Base-by-base conservation (phyloP, 371 early-diverging fungal species). In the Coemansia sp. region DNA sequence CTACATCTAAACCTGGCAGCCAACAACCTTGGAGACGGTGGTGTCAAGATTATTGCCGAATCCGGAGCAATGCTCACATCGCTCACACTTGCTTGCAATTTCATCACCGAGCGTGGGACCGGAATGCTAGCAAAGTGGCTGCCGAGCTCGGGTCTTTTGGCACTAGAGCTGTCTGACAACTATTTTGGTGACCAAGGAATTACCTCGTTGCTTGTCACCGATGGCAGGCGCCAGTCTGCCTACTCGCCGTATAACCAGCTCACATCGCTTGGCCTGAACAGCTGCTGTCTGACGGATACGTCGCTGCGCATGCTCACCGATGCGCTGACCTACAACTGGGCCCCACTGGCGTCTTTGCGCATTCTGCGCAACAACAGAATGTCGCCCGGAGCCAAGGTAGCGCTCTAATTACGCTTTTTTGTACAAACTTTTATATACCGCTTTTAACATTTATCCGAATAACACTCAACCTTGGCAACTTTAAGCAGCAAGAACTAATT, bases 111-210 rank as follows among this genome's bases (percentile, higher is more conserved):
- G 56, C 71, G 72, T 6, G 76, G 76, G 22, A 64, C 72, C 0
- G 54, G 64, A 0, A 55, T 58, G 37, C 58, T 75, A 10, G 76
- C 76, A 22, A 63, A 64, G 37, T 75, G 76, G 76, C 71, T 75
- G 39, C 76, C 72, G 1, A 29, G 21, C 4, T 76, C 72, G 3
- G 68, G 69, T 3, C n/a, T 76, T 47, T 24, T 45, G 6, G 39
- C 57, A 1, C 48, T 76, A 24, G 76, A 76, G 37, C 59, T 76
- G 27, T 71, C 72, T 4, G 76, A 76, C 59, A 76, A 76, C 53
- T 63, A 76, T 48, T 76, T 76, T 65, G 76, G 76, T 21, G 76
- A 76, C 24, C 76, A 76, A 53, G 76, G 76, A 11, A 57, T 76
- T 5, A 37, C 60, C 0, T 63, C 76, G 18, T 47, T 76, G 11